Evolutionary conservation across 176 grass and related monocot genomes (phyloP), one percentile per base, ranked within the genome.

Genomic region (Saccharum officinarum): DNA sequence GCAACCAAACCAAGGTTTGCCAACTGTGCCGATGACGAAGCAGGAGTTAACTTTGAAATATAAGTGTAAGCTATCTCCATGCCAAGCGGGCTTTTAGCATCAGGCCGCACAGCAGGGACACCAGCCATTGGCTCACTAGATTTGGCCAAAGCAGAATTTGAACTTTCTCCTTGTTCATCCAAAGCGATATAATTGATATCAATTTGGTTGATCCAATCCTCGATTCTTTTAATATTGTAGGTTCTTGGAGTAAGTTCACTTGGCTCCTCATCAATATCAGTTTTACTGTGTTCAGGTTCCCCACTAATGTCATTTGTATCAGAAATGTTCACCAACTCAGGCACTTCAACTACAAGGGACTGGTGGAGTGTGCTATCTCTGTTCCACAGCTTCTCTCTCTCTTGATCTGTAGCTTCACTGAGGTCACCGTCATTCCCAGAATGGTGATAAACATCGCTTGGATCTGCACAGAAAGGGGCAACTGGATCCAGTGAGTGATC

Each of bases 61-160:
- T 95, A 98, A 69, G 87, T 92, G 82, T 98, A 95, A 23, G 93
- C 97, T 78, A 93, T 89, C 40, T 93, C 91, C 91, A 95, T 95
- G 74, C 93, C 93, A 75, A 94, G 81, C 76, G 86, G 91, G 78
- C 76, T 84, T 91, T 91, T 87, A 54, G 80, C 85, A 87, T 87
- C 85, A 78, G 82, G 80, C 20, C 84, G 68, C 45, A 84, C 84
- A 84, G 83, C 49, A 87, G 74, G 64, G 85, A 82, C 75, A 54
- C 88, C 13, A 57, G 74, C 37, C 28, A 73, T 54, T 4, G 79
- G 80, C n/a, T 83, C 74, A 45, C 46, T 62, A 76, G 25, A 77
- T 71, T 86, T 89, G 23, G 47, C 14, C 54, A 59, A 73, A 44
- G 73, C 75, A 57, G 77, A 87, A 72, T 17, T 54, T 72, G 87